Base-by-base conservation (phyloP, 1,284 basidiomycete genomes). In the Ustilago lituana region DNA sequence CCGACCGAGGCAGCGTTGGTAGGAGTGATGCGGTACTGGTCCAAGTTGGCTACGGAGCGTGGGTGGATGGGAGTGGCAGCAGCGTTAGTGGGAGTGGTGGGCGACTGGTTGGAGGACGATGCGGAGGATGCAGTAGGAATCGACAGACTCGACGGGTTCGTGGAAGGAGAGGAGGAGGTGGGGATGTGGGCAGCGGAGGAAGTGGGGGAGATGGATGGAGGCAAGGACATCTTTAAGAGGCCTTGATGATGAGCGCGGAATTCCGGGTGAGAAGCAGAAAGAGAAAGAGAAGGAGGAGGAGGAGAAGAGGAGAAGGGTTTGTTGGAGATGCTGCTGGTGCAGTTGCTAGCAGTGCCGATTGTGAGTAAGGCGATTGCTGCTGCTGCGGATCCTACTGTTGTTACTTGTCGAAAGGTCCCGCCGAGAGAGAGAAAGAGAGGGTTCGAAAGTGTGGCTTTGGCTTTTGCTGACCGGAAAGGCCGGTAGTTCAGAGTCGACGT, bases 21-120 rank as follows among this genome's bases (percentile, higher is more conserved):
- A 24, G 47, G 24, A 20, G 19, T n/a, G 48, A 41, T 38, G 27
- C 19, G 38, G 27, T 49, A 49, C 20, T 44, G 20, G 23, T 41
- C 54, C 19, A 41, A 31, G 31, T 48, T 35, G 54, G 46, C 23
- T 19, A 14, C 35, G 26, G 43, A 38, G 36, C 43, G 52, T 12
- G 20, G 31, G 31, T 52, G 33, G 37, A 33, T 12, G 32, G 32
- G 26, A 46, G 52, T 46, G 26, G 24, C 35, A n/a, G 46, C 22
- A 36, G 52, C 22, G 39, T 37, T 39, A 22, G 36, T 55, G n/a
- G 55, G 62, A 2, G 62, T 65, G 22, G 62, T 65, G 17, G 62
- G 62, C 20, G 62, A 65, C n/a, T 41, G 35, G 23, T 36, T 32
- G 9, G 45, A 17, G 17, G n/a, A 22, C 1, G 36, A 22, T 1